phyloP scores from a whole-genome alignment of 73 alveolate species.

The Paramecium tetraurelia region DNA sequence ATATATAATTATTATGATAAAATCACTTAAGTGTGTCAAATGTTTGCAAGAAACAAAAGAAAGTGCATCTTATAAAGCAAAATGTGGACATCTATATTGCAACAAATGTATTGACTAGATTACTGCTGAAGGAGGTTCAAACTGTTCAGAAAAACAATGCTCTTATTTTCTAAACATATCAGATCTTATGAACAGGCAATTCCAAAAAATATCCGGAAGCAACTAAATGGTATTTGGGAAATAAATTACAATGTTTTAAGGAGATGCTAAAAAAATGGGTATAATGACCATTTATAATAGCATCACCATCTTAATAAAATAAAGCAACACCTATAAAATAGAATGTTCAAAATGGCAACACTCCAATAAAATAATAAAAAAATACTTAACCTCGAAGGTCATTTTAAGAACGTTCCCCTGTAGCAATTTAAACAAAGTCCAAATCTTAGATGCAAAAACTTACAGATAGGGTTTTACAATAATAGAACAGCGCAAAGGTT shows the following conservation, averaged over 20 bases:
- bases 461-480: not conserved
- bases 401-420: not conserved
- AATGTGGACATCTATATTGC: conserved; percentile 30
- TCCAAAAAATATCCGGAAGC: not conserved
- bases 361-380: not conserved
- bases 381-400: not conserved
- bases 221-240: not conserved
- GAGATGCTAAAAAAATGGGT: not conserved
- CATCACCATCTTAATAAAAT: not conserved
- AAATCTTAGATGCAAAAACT: not conserved
- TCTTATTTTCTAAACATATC: not conserved
- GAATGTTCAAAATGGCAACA: not conserved
- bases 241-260: not conserved
- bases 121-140: conserved; percentile 5
- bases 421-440: not conserved
- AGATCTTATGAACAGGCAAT: not conserved
- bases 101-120: not conserved
- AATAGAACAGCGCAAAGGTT: not conserved
- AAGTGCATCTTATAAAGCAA: not conserved
- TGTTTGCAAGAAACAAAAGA: not conserved
- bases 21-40: not conserved
- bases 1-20: not conserved
- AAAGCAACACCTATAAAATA: not conserved
- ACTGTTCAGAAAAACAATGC: not conserved
- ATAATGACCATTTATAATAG: not conserved